Conservation (phyloP, 768 basidiomycete species). For the Porphyrellus cyaneotinctus region DNA sequence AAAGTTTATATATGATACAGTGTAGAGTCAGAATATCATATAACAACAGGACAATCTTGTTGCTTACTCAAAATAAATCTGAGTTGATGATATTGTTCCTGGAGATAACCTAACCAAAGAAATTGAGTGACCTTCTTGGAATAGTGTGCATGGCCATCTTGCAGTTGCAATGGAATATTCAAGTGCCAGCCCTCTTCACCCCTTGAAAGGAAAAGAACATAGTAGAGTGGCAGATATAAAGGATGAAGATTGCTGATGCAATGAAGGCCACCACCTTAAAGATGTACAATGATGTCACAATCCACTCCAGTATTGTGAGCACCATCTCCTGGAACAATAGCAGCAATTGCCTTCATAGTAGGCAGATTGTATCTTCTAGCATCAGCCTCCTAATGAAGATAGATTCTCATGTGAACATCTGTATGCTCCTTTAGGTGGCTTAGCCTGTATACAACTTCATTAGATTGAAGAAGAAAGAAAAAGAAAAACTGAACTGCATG, state of each 20-base stretch:
- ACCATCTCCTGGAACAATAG: constrained; percentile 37
- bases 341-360: constrained; percentile 39
- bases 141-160: neutral
- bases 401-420: neutral
- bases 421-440: constrained; percentile 15
- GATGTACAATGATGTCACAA: neutral
- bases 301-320: neutral
- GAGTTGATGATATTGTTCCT: constrained; percentile 26
- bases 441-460: neutral
- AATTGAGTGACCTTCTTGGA: constrained; percentile 28
- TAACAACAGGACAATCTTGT: too few relatives aligned
- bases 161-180: constrained; percentile 11
- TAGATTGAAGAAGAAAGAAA: too few relatives aligned
- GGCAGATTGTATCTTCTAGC: constrained; percentile 33
- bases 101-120: constrained; percentile 31
- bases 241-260: constrained; percentile 33
- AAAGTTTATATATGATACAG: too few relatives aligned
- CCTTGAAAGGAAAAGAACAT: constrained; percentile 35
- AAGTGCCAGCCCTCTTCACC: constrained; percentile 38
- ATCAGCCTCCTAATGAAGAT: neutral
- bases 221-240: constrained; percentile 38
- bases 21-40: too few relatives aligned
- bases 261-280: neutral
- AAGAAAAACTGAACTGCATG: neutral
- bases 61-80: too few relatives aligned